Conservation (phyloP, 208 protist species). For the Tritrichomonas musculus region DNA sequence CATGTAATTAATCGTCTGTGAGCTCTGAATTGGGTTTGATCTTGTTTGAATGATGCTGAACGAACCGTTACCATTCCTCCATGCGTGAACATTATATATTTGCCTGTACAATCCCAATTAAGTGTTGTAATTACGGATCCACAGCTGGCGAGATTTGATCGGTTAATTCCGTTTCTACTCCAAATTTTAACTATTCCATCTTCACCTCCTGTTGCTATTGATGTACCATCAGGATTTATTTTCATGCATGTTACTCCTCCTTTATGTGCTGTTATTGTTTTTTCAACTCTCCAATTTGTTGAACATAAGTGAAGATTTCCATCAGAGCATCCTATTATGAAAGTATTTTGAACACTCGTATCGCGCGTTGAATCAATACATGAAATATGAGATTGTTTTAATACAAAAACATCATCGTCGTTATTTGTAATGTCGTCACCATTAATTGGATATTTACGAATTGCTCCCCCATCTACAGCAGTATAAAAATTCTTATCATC, state of each 20-base stretch:
- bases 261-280: conserved; percentile 32
- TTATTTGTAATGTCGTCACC: background rate
- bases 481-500: conserved; percentile 15
- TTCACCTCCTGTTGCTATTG: conserved; percentile 36
- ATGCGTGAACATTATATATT: conserved; percentile 27
- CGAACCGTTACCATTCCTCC: background rate
- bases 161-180: conserved; percentile 28
- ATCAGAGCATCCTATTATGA: conserved; percentile 6
- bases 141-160: conserved; percentile 22
- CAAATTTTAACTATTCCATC: conserved; percentile 38
- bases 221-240: conserved; percentile 33
- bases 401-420: background rate
- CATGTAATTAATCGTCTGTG: background rate
- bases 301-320: background rate
- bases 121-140: background rate
- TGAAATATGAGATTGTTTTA: conserved; percentile 17
- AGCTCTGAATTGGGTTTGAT: background rate
- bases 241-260: conserved; percentile 35
- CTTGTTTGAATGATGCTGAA: conserved; percentile 19
- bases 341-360: background rate
- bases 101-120: conserved; percentile 31
- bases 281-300: conserved; percentile 8
- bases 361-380: conserved; percentile 3
- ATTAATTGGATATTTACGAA: conserved; percentile 15
- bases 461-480: background rate